These are phyloP conservation scores for Apiotrichum montevideense DNA, from an alignment of 1,284 basidiomycete species.

Conservation along the genomic window DNA sequence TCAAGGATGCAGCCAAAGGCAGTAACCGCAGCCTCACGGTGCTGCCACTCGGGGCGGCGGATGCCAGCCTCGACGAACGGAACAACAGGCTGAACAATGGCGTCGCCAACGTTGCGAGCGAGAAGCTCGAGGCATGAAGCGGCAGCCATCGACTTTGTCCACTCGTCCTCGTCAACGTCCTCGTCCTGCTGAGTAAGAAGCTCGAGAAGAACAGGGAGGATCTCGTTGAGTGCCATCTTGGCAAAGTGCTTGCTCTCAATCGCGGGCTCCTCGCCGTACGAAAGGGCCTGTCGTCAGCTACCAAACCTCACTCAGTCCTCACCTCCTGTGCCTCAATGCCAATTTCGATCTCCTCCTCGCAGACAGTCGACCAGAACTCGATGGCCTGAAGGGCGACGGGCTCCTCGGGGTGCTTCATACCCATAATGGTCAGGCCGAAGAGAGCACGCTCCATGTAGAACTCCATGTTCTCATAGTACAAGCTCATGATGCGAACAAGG, in stretches of 20 bases:
- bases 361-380: conserved; percentile 99
- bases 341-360: conserved; percentile 93
- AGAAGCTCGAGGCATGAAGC: conserved; percentile 85
- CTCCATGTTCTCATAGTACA: conserved; percentile 99
- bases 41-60: conserved; percentile 79
- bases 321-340: conserved; percentile 89
- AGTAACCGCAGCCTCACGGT: conserved; percentile 96
- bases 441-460: conserved; percentile 99
- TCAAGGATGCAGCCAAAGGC: conserved; percentile 97
- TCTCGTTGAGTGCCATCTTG: conserved; percentile 87
- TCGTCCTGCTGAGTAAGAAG: conserved; percentile 91
- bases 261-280: conserved; percentile 86
- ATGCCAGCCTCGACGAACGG: conserved; percentile 98
- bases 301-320: conserved; percentile 21
- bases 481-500: conserved; percentile 91
- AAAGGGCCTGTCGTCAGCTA: conserved; percentile 58
- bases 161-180: conserved; percentile 97
- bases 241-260: conserved; percentile 86
- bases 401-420: conserved; percentile 92
- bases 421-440: conserved; percentile 97
- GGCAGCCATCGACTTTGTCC: conserved; percentile 98
- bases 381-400: conserved; percentile 91
- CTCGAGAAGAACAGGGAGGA: conserved; percentile 83
- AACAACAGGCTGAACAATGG: conserved; percentile 85
- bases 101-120: conserved; percentile 83